Evolutionary conservation across 352 stramenopile species (phyloP).

Genomic region (Globisporangium apiculatum): DNA sequence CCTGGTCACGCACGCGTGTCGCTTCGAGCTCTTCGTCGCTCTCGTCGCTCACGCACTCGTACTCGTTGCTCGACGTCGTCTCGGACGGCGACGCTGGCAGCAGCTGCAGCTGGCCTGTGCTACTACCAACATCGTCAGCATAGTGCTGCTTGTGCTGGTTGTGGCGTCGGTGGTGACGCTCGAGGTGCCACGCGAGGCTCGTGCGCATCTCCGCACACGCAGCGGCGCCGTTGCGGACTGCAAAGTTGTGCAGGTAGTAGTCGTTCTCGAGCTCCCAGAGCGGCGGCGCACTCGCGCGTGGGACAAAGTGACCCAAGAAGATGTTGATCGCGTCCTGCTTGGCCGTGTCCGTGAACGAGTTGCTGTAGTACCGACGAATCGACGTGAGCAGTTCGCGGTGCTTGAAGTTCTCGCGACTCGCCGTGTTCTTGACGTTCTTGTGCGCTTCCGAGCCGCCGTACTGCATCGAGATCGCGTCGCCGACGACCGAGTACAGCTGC

Average conservation of each 20-base stretch:
- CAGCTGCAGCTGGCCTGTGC: neutral
- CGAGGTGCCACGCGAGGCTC: conserved; percentile 52
- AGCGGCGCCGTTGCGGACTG: conserved; percentile 60
- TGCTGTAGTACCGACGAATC: conserved; percentile 99
- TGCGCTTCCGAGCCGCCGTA: conserved; percentile 99
- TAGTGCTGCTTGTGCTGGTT: conserved; percentile 20
- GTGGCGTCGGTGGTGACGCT: conserved; percentile 35
- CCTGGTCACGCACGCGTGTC: conserved; percentile 23
- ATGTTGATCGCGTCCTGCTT: conserved; percentile 99
- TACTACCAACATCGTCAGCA: conserved; percentile 2
- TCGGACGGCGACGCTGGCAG: conserved; percentile 3
- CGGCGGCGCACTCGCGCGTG: conserved; percentile 48
- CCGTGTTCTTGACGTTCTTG: conserved; percentile 96
- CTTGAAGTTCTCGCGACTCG: conserved; percentile 82
- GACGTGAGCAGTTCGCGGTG: conserved; percentile 97
- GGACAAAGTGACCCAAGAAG: conserved; percentile 94
- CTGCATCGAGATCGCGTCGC: conserved; percentile 98
- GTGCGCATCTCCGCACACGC: conserved; percentile 59
- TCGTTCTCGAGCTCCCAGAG: conserved; percentile 85
- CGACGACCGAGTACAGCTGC: conserved; percentile 97
- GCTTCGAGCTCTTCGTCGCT: conserved; percentile 16
- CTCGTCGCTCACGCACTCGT: conserved; percentile 18
- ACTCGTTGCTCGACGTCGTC: conserved; percentile 16
- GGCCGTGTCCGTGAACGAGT: conserved; percentile 97
- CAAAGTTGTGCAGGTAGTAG: conserved; percentile 90